Percentiles rank a stretch among this genome's conserved stretches.
These are phyloP conservation scores for Phytopythium sindhum DNA, from an alignment of 352 stramenopile genomes.

Conservation along the genomic window DNA sequence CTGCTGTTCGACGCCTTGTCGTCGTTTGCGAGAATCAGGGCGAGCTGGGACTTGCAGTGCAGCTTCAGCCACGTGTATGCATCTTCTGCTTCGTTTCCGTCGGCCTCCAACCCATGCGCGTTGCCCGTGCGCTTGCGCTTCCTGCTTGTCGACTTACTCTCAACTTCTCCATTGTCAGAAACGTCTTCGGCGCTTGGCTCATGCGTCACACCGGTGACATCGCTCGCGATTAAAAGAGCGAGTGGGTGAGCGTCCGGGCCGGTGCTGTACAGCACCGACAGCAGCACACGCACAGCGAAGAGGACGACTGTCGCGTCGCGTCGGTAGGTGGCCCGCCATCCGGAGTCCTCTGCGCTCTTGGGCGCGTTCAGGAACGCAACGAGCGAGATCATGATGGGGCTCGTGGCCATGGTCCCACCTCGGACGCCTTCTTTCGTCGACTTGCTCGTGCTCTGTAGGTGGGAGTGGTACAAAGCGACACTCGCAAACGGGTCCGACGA, in stretches of 20 bases:
- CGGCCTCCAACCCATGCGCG: not conserved
- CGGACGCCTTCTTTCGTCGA: not conserved
- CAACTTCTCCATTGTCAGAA: not conserved
- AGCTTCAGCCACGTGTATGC: constrained; percentile 34
- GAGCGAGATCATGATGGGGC: constrained; percentile 45
- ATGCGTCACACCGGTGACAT: not conserved
- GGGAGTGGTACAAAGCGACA: not conserved
- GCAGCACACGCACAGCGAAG: constrained; percentile 40
- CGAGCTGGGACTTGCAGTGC: constrained; percentile 19
- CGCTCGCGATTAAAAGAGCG: constrained; percentile 34
- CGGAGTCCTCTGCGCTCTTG: not conserved
- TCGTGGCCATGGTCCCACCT: constrained; percentile 20
- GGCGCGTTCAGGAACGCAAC: constrained; percentile 40
- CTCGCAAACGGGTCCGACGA: constrained; percentile 40
- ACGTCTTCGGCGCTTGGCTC: not conserved
- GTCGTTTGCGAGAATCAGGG: not conserved
- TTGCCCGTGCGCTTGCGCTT: constrained; percentile 20
- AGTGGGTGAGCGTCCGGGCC: constrained; percentile 30
- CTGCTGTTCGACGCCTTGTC: not conserved
- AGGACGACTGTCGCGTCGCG: constrained; percentile 23
- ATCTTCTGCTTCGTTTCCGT: constrained; percentile 21
- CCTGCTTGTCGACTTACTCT: not conserved
- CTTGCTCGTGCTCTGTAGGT: not conserved
- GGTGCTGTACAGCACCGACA: constrained; percentile 29
- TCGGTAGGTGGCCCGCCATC: constrained; percentile 16